These are phyloP conservation scores for Seiridium unicorne DNA, from an alignment of 2,329 filamentous ascomycete genomes.

Conservation along the genomic window DNA sequence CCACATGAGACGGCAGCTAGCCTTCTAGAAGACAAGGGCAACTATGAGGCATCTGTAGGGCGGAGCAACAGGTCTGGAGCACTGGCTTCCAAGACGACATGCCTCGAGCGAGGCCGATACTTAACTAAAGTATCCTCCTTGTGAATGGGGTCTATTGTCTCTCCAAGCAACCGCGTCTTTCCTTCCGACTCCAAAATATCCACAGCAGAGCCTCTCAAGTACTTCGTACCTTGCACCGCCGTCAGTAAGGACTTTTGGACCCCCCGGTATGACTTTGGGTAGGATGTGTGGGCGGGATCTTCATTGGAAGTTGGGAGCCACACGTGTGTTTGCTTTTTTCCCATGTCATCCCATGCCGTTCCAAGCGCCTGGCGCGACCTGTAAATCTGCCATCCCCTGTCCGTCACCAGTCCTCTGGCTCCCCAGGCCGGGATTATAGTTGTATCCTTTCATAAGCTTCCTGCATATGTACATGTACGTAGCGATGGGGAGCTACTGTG, in stretches of 20 bases:
- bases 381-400: too few relatives aligned
- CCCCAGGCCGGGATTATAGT: neutral
- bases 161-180: neutral
- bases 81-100: neutral
- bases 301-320: too few relatives aligned
- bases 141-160: neutral
- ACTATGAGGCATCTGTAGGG: neutral
- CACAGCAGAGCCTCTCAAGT: conserved; percentile 5
- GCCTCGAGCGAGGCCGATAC: neutral
- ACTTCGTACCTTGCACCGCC: neutral
- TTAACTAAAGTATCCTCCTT: neutral
- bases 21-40: neutral
- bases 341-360: neutral
- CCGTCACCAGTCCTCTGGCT: neutral
- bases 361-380: neutral
- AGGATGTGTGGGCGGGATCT: too few relatives aligned
- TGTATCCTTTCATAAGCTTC: neutral
- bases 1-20: neutral
- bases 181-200: neutral
- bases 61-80: conserved; percentile 1
- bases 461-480: neutral
- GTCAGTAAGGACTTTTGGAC: neutral
- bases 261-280: too few relatives aligned
- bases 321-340: neutral
- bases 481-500: neutral